Conservation (phyloP, 163 green algal genomes). For the Chlorella variabilis region DNA sequence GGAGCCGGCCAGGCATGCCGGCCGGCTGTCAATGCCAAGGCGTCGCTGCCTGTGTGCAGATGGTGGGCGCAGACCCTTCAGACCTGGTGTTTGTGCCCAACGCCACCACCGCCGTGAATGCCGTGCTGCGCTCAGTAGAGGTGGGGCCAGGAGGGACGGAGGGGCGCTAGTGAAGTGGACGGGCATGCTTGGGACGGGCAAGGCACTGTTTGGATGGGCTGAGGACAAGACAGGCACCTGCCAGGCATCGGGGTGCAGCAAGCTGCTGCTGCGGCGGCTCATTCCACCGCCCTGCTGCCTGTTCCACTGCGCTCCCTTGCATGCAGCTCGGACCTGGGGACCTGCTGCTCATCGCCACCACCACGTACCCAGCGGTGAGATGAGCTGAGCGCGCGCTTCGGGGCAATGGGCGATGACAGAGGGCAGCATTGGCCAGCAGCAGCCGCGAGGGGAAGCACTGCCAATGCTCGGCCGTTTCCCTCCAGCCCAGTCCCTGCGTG, state of each 20-base stretch:
- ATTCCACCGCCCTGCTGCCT: not conserved
- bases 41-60: conserved; percentile 12
- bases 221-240: too few relatives aligned
- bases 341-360: conserved; percentile 59
- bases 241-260: too few relatives aligned
- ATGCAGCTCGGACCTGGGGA: conserved; percentile 40
- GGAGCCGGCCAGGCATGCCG: too few relatives aligned
- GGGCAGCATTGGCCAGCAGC: too few relatives aligned
- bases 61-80: conserved; percentile 48
- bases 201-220: too few relatives aligned
- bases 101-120: conserved; percentile 64
- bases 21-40: too few relatives aligned
- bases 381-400: too few relatives aligned
- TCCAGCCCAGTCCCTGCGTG: not conserved
- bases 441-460: too few relatives aligned
- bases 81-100: conserved; percentile 71
- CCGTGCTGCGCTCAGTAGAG: conserved; percentile 46
- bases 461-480: not conserved
- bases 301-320: not conserved
- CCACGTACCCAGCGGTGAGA: conserved; percentile 71
- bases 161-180: too few relatives aligned
- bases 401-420: too few relatives aligned
- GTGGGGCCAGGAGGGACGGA: too few relatives aligned
- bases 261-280: not conserved
- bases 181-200: not conserved